Base-by-base conservation (phyloP, 2,329 filamentous ascomycete genomes). In the Epicoccum sorghinum region DNA sequence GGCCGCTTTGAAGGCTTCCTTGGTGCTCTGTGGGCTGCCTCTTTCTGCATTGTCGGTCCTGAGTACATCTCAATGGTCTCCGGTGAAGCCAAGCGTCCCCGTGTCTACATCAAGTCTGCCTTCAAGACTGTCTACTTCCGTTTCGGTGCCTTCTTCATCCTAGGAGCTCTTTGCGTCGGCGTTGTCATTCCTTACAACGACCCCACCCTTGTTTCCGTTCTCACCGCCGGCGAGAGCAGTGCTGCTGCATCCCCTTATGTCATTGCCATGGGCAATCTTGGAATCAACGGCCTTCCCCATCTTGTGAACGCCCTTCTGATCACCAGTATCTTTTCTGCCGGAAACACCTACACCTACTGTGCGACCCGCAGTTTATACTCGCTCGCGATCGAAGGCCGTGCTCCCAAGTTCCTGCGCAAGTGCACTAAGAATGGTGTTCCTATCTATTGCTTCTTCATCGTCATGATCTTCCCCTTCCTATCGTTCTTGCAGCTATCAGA, bases 401-500 rank as follows among this genome's bases (percentile, higher is more conserved):
- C 82, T 0, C 82, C 82, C 0, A 75, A 73, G 40, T 68, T 88
- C 66, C 78, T 89, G 22, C 78, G 79, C 58, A 81, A 83, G 69
- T 85, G 81, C 67, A 89, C 82, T 8, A 80, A 77, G 60, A 80
- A 81, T 9, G 87, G 87, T 66, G 84, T 95, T 0, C 91, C 91
- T 0, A 82, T 91, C 58, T 91, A 89, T 74, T 90, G 87, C 67
- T 89, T 93, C 35, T 59, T 73, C 1, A 72, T 87, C 25, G 88
- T 89, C 0, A 80, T 91, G 41, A 70, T 83, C 3, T 86, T 95
- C 63, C 83, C 88, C 1, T 78, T 91, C 6, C 77, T 96, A 9
- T 84, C 87, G 3, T 95, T 92, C 74, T 77, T 93, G 42, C 87
- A 92, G 71, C 81, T 93, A 14, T 88, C 84, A 7, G 82, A 84